Percentiles rank a stretch among this genome's conserved stretches.
Conservation (phyloP, 345 rosid genomes). For the Lepidium aucheri region DNA sequence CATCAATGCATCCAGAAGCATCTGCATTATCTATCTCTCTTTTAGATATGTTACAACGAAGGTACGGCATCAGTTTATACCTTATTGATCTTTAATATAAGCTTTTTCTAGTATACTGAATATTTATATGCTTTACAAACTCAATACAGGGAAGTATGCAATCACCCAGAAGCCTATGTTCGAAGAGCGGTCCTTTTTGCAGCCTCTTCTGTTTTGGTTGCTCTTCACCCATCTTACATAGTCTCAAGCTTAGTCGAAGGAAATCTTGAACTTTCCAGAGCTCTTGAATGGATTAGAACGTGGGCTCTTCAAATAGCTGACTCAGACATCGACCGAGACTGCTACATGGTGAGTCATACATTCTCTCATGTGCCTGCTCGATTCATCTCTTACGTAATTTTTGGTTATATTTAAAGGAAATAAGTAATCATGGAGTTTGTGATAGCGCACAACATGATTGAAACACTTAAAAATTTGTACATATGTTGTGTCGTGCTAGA, state of each 20-base stretch:
- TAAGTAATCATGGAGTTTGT: neutral
- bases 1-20: slow-evolving; percentile 93
- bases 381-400: neutral
- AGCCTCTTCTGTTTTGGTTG: slow-evolving; percentile 63
- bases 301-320: slow-evolving; percentile 77
- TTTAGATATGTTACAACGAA: slow-evolving; percentile 76
- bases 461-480: neutral
- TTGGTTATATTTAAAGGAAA: neutral
- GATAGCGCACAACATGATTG: neutral
- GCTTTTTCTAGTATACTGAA: neutral
- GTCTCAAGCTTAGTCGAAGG: slow-evolving; percentile 72
- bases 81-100: neutral
- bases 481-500: slow-evolving; percentile 27
- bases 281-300: slow-evolving; percentile 86
- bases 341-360: slow-evolving; percentile 55
- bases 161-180: slow-evolving; percentile 87
- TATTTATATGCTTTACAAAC: neutral
- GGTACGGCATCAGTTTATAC: slow-evolving; percentile 42
- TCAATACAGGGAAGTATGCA: slow-evolving; percentile 66
- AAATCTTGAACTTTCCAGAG: slow-evolving; percentile 55
- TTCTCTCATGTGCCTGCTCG: neutral
- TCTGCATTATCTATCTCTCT: slow-evolving; percentile 70
- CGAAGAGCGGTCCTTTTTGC: slow-evolving; percentile 86
- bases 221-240: slow-evolving; percentile 83
- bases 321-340: slow-evolving; percentile 76